These are phyloP conservation scores for Mrakia hoshinonis DNA, from an alignment of 768 basidiomycete species.

Conservation along the genomic window DNA sequence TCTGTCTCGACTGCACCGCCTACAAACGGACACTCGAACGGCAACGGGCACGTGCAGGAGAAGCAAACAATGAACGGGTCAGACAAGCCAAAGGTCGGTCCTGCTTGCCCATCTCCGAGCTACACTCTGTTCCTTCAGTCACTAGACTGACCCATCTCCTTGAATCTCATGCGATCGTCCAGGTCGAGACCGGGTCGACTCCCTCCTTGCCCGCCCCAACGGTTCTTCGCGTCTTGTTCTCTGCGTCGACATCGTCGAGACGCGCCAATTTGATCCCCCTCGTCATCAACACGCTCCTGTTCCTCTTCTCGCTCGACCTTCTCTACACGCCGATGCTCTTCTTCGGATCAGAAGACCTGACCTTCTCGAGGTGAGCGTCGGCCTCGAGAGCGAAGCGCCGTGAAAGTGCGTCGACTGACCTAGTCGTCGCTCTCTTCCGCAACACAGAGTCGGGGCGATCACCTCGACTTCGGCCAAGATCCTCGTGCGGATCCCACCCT, in stretches of 20 bases:
- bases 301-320: conserved; percentile 47
- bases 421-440: too few species aligned
- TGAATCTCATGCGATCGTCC: neutral
- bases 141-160: neutral
- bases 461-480: conserved; percentile 58
- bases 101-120: too few species aligned
- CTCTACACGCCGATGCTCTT: conserved; percentile 52
- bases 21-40: neutral
- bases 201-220: conserved; percentile 15
- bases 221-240: conserved; percentile 20
- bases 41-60: neutral
- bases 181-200: neutral
- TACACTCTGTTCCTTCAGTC: neutral
- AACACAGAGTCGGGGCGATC: conserved; percentile 55
- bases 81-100: neutral
- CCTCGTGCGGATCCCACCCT: conserved; percentile 52
- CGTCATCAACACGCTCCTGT: conserved; percentile 44
- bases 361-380: conserved; percentile 47
- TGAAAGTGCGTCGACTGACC: neutral
- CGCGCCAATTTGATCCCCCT: conserved; percentile 33
- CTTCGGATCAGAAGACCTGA: conserved; percentile 48
- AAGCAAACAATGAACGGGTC: neutral
- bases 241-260: conserved; percentile 21
- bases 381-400: too few species aligned
- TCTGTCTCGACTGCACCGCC: neutral